Conservation (phyloP, 2,329 filamentous ascomycete species). For the Apiospora koreana region DNA sequence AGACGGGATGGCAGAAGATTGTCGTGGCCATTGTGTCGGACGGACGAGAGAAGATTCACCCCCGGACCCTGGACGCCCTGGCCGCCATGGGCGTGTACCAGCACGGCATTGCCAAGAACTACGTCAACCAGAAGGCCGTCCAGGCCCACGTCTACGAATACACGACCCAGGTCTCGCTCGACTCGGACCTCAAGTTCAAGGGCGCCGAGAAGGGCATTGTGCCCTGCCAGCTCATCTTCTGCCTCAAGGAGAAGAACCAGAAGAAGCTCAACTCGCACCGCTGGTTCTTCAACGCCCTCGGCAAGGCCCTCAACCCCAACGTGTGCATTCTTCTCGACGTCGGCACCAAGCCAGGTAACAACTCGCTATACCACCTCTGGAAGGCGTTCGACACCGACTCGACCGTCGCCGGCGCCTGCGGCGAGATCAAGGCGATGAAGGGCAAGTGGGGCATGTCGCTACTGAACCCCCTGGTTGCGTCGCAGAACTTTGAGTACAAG, state of each 20-base stretch:
- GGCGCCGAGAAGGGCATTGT: conserved; percentile 98
- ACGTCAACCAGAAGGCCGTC: conserved; percentile 93
- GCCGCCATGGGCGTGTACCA: conserved; percentile 98
- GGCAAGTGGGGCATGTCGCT: conserved; percentile 81
- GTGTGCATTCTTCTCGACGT: conserved; percentile 97
- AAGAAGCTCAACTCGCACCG: conserved; percentile 98
- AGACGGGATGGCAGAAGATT: conserved; percentile 99
- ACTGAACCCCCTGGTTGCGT: conserved; percentile 89
- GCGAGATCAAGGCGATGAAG: conserved; percentile 99
- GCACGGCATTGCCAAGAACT: conserved; percentile 97
- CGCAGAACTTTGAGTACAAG: conserved; percentile 99
- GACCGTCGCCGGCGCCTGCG: conserved; percentile 93
- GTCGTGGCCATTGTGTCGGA: conserved; percentile 98
- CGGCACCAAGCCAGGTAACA: conserved; percentile 85
- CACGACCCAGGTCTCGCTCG: conserved; percentile 95
- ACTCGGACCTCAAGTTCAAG: conserved; percentile 96
- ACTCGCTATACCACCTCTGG: conserved; percentile 96
- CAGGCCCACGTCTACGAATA: conserved; percentile 98
- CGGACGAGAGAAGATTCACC: conserved; percentile 84
- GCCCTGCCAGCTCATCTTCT: conserved; percentile 97
- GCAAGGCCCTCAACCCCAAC: conserved; percentile 87
- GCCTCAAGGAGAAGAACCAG: conserved; percentile 94
- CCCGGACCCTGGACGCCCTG: conserved; percentile 87
- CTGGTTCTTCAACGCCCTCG: conserved; percentile 99
- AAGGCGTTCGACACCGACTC: conserved; percentile 98